Base-by-base conservation (phyloP, 805 yeast species). In the Metschnikowia cerradonensis region DNA sequence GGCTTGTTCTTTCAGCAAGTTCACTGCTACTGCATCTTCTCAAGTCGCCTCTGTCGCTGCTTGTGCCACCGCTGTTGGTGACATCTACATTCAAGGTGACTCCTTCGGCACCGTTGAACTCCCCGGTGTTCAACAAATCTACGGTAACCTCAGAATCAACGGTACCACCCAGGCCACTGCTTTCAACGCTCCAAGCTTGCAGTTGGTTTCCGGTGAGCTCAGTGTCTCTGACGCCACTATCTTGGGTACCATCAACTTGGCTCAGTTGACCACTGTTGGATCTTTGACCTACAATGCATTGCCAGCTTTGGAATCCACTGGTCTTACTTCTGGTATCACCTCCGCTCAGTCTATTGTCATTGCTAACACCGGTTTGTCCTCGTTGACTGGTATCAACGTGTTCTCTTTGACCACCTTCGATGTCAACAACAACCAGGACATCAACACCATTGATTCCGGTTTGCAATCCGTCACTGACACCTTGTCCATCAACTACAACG, bases 391-490 rank as follows among this genome's bases (percentile, higher is more conserved):
- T 71, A 77, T 86, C 64, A 68, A 72, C 58, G 80, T 79, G 47
- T 71, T 61, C 63, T 51, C 70, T 66, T 66, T 76, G 67, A 64
- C 72, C 66, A 67, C 66, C 47, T 84, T 85, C 75, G 78, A 92
- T 77, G 81, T 94, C 65, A 91, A 90, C 90, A 94, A 94, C 86
- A 94, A 94, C 83, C 75, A 70, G 60, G 80, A 84, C 68, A 81
- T 94, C 70, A 81, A 77, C 60, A 70, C 88, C 53, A 80, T 87
- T 61, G 80, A 86, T 67, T 83, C 92, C 48, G 82, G 81, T 56
- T 80, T 92, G 67, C 72, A 83, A 70, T 72, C 86, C 53, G 94
- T 90, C 57, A 80, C 92, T 55, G 81, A 81, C 67, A 68, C 84
- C 55, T 79, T 94, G 63, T 82, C 85, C 63, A 83, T 94, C 67